Evolutionary conservation across 352 stramenopile genomes (phyloP), one percentile per base, ranked within the genome.

Genomic region (Phytophthora crassamura): DNA sequence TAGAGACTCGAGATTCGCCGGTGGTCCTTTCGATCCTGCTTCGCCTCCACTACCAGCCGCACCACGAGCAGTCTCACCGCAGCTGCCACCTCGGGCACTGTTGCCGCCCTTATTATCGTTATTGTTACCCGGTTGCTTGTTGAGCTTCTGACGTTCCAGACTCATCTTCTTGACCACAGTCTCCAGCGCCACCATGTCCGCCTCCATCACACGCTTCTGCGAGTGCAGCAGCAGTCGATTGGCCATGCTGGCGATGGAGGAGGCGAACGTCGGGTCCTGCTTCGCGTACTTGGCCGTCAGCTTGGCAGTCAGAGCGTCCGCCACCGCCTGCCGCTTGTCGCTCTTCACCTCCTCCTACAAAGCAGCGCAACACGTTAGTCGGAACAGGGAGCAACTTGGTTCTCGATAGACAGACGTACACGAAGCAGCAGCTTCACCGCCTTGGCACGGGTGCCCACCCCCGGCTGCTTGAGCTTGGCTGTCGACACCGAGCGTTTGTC

Each of bases 101-200:
- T 40, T 49, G 32, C 18, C 38, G 12, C 22, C 46, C 56, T 36
- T 51, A 25, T 39, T 47, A 32, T 51, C 39, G 10, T 57, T 56
- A 42, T 48, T 55, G 40, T 6, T 47, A 36, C 54, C 47, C 8
- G 10, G 5, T 47, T 74, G 64, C 34, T 30, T 25, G 22, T 25
- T 52, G 42, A 59, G 59, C 33, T 64, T 67, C 25, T 76, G 63
- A 5, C 82, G 64, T 46, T 91, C 80, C 25, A 78, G 38, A 67
- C 77, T 84, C 75, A 89, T 82, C 53, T 89, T 89, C 64, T 82
- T 84, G 8, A 91, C 72, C 9, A 82, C 77, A 5, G 80, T 68
- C 62, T 91, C 80, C 8, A 91, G 64, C 10, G 82, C 78, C 28
- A 86, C 65, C 9, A 91, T 81, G 55, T 91, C 82, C 5, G 74